These are phyloP conservation scores for Trichosporon faecale DNA, from an alignment of 1,284 basidiomycete genomes.

Conservation along the genomic window DNA sequence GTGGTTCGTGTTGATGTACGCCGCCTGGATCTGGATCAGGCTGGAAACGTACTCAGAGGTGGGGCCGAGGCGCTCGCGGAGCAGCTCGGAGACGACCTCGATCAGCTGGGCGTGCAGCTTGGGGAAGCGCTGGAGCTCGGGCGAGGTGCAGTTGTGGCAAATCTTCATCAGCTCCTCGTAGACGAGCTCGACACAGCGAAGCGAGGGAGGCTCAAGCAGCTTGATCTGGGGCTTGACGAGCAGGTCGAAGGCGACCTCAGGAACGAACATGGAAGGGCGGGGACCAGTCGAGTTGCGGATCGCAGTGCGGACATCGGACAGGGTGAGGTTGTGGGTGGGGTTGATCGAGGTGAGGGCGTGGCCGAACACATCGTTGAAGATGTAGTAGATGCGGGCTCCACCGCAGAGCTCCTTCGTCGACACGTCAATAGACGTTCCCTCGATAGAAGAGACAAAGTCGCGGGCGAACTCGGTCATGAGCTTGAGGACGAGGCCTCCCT, in stretches of 20 bases:
- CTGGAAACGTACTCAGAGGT: conserved; percentile 95
- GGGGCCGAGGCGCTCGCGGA: conserved; percentile 91
- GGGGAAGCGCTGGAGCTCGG: conserved; percentile 95
- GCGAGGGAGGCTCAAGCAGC: conserved; percentile 84
- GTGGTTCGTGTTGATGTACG: conserved; percentile 78
- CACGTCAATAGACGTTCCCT: conserved; percentile 94
- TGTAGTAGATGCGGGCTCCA: conserved; percentile 97
- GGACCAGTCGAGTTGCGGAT: conserved; percentile 98
- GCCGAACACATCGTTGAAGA: conserved; percentile 99
- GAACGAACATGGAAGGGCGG: conserved; percentile 91
- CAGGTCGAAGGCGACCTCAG: conserved; percentile 94
- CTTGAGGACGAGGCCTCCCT: conserved; percentile 83
- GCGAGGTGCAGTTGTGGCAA: conserved; percentile 94
- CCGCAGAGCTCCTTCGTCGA: conserved; percentile 98
- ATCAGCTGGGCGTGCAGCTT: conserved; percentile 87
- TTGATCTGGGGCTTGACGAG: conserved; percentile 99
- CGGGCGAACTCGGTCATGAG: conserved; percentile 99
- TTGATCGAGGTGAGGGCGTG: conserved; percentile 86
- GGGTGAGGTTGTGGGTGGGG: conserved; percentile 83
- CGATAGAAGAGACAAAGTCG: conserved; percentile 96
- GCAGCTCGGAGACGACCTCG: conserved; percentile 93
- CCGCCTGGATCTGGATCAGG: conserved; percentile 94
- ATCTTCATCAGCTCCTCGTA: conserved; percentile 99
- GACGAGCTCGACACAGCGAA: conserved; percentile 95
- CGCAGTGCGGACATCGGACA: conserved; percentile 94